Evolutionary conservation across 2,329 filamentous ascomycete genomes (phyloP), one percentile per base, ranked within the genome.

Genomic region (Claviceps sp.): DNA sequence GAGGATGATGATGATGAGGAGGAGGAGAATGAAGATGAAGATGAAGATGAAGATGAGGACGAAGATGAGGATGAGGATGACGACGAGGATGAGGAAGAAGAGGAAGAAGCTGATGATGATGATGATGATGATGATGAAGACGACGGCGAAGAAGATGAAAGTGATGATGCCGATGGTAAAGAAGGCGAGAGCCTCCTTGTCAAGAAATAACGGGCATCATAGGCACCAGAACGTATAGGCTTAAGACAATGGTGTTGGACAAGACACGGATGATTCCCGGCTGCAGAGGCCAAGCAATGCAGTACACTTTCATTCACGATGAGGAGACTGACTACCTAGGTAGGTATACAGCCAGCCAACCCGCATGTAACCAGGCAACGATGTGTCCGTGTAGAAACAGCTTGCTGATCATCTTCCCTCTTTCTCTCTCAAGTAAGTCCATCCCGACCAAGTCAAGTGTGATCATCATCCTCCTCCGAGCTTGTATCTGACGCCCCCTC

Each of bases 31-130:
- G 73, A 74, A 9, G 75, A 70, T 2, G 74, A 74, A 0, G 75
- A 75, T 1, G 73, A 73, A 2, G 74, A 76, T 0, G 73, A 73
- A 0, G 74, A 74, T 0, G 72, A 73, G 0, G 73, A 76, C 0
- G 74, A 75, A 1, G 74, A 77, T 7, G 74, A 75, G 0, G 74
- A 76, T 0, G 34, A 23, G 11, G 45, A 38, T 1, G 34, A 22
- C 1, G 26, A 23, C 1, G 45, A 37, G 0, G 29, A 47, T 1
- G 45, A 16, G 0, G 34, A 74, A 37, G 74, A 77, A n/a, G 71
- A 71, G 16, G 68, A 67, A 22, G 73, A 73, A 3, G n/a, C n/a
- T 20, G 20, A 20, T 20, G 73, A 73, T 44, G 71, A 73, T 23
- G 72, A 68, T 29, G 71, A 23, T 1, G 20, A 20, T 20, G 20